A percentile compares a stretch with the other conserved stretches of the same genome.
phyloP scores from a whole-genome alignment of 805 yeast species.

The Suhomyces vadensis region DNA sequence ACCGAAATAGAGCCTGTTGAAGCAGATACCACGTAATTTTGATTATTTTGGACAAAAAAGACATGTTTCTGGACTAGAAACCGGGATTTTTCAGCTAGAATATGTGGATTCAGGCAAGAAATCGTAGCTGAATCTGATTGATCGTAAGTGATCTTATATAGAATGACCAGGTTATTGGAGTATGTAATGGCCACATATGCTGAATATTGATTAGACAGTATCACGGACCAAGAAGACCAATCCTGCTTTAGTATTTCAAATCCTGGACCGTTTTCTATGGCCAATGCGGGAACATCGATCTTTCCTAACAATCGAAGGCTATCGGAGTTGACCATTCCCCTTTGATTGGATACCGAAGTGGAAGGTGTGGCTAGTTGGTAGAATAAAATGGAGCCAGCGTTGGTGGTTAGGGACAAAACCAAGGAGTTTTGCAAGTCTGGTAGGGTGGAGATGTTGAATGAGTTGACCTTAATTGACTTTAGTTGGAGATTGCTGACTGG shows the following conservation, averaged over 20 bases:
- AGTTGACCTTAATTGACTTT: conserved; percentile 24
- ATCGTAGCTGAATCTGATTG: neutral
- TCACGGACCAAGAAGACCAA: conserved; percentile 15
- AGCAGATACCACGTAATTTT: conserved; percentile 6
- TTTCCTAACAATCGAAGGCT: neutral
- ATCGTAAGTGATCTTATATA: neutral
- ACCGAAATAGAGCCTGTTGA: conserved; percentile 10
- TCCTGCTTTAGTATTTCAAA: conserved; percentile 14
- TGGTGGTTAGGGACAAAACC: conserved; percentile 13
- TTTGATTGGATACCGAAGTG: neutral
- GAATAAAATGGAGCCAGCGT: conserved; percentile 16
- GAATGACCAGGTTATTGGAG: neutral
- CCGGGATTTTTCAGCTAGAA: conserved; percentile 6
- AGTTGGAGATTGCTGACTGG: conserved; percentile 21
- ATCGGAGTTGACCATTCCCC: neutral
- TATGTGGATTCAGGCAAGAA: neutral
- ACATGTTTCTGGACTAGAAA: neutral
- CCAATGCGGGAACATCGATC: neutral
- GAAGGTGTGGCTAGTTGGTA: conserved; percentile 10
- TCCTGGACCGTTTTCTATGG: neutral
- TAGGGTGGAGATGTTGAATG: conserved; percentile 26
- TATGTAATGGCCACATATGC: neutral
- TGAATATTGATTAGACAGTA: neutral
- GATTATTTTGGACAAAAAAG: neutral
- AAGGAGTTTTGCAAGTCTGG: conserved; percentile 8